A percentile compares a stretch with the other conserved stretches of the same genome.
Conservation (phyloP, 2,329 filamentous ascomycete genomes). For the Monascus ruber region DNA sequence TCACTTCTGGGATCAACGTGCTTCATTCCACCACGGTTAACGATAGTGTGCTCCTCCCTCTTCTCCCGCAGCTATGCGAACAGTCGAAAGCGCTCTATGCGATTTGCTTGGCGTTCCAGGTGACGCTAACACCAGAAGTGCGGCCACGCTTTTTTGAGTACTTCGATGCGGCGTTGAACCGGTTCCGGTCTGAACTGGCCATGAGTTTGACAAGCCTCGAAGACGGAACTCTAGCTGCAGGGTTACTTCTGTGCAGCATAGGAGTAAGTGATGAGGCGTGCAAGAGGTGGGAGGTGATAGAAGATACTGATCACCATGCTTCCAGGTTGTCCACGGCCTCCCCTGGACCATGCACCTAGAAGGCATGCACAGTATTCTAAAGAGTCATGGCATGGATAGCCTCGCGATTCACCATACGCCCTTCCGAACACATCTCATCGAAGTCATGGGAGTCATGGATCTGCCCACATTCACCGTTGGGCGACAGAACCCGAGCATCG, state of each 20-base stretch:
- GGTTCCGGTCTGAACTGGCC: slow-evolving; percentile 17
- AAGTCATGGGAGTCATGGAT: slow-evolving; percentile 24
- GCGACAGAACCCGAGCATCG: slow-evolving; percentile 12
- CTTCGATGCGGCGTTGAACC: slow-evolving; percentile 14
- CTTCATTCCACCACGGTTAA: slow-evolving; percentile 16
- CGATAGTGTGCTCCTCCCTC: slow-evolving; percentile 10
- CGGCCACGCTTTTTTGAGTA: slow-evolving; percentile 15
- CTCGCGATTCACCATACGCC: not conserved
- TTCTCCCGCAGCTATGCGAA: slow-evolving; percentile 11
- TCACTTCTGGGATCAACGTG: slow-evolving; percentile 14
- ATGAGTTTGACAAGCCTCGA: slow-evolving; percentile 9
- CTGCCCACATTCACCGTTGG: slow-evolving; percentile 16
- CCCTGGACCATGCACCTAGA: slow-evolving; percentile 22
- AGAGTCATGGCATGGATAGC: slow-evolving; percentile 6
- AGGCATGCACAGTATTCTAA: slow-evolving; percentile 20
- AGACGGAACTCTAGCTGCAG: slow-evolving; percentile 19
- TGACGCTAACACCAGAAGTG: slow-evolving; percentile 8
- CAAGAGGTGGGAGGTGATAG: too few species aligned
- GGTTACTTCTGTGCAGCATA: slow-evolving; percentile 20
- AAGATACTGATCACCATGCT: too few species aligned
- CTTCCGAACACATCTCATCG: slow-evolving; percentile 15
- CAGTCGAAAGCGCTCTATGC: slow-evolving; percentile 17
- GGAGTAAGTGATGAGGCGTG: slow-evolving; percentile 10
- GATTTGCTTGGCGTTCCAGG: slow-evolving; percentile 19
- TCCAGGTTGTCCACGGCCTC: slow-evolving; percentile 17